phyloP scores from a whole-genome alignment of 306 rosid genomes.

The cucumber (Cucumis sativus) region DNA sequence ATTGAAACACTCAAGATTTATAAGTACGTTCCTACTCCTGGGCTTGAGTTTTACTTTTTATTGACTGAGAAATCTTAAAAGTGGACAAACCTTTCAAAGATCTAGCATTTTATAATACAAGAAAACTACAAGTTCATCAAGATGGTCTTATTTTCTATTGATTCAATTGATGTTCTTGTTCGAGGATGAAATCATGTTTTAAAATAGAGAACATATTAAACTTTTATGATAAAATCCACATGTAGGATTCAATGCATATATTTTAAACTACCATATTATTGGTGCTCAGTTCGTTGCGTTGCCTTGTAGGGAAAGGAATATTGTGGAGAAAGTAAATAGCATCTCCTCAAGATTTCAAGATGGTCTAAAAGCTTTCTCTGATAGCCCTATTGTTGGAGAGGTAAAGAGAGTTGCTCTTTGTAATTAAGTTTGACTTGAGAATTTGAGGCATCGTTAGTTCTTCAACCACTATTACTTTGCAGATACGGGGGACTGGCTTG shows the following conservation, averaged over 20 bases:
- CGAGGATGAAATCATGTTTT: neutral
- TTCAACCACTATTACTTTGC: conserved; percentile 19
- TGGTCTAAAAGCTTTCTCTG: conserved; percentile 62
- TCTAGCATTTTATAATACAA: neutral
- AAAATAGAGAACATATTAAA: neutral
- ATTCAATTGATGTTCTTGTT: neutral
- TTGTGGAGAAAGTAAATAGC: conserved; percentile 39
- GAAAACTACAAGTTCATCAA: neutral
- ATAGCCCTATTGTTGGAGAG: conserved; percentile 89
- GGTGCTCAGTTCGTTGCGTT: neutral
- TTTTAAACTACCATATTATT: too few species aligned
- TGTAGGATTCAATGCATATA: neutral
- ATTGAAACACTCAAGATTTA: conserved; percentile 81
- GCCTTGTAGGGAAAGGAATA: conserved; percentile 67
- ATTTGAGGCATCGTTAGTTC: neutral
- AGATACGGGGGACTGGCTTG: conserved; percentile 91
- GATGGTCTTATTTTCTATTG: neutral
- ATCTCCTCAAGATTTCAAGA: conserved; percentile 68
- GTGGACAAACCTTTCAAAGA: neutral
- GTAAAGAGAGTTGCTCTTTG: conserved; percentile 19
- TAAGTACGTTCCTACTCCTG: conserved; percentile 35
- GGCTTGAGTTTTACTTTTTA: neutral
- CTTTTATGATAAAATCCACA: neutral
- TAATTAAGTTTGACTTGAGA: neutral
- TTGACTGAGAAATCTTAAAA: neutral